Conservation (phyloP, 768 basidiomycete genomes). For the Boletus pseudopeckii region DNA sequence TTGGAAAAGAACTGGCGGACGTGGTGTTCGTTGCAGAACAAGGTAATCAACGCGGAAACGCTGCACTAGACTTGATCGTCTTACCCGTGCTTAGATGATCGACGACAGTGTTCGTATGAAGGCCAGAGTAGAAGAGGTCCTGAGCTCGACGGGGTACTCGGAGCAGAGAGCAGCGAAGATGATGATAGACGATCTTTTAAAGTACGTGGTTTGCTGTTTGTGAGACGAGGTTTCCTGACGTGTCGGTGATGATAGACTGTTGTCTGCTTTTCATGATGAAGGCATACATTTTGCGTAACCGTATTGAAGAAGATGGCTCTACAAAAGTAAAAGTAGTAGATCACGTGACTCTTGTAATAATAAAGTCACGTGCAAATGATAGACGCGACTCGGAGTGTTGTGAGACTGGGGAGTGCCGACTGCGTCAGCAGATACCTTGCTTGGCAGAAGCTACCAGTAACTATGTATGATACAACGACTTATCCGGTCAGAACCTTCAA, state of each 20-base stretch:
- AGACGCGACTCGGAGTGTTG: no score
- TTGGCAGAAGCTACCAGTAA: no score
- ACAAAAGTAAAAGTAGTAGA: no score
- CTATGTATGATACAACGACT: no score
- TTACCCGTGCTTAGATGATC: constrained; percentile 46
- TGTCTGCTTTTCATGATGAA: constrained; percentile 71
- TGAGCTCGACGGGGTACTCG: constrained; percentile 65
- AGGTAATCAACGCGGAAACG: constrained; percentile 36
- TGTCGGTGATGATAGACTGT: constrained; percentile 40
- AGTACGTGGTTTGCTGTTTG: constrained; percentile 46
- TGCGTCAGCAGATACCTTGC: no score
- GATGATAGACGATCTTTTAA: constrained; percentile 87
- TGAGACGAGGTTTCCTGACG: background rate
- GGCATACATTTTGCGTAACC: constrained; percentile 67
- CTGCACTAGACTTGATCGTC: background rate
- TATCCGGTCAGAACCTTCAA: no score
- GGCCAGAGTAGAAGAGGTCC: constrained; percentile 65
- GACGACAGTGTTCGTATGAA: constrained; percentile 71
- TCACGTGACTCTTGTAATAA: constrained; percentile 2
- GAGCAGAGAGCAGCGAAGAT: constrained; percentile 89
- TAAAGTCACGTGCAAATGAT: constrained; percentile 1
- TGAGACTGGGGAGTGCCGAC: no score
- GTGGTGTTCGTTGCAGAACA: constrained; percentile 80
- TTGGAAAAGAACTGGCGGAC: constrained; percentile 91
- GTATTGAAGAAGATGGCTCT: background rate